Evolutionary conservation across 163 green algal genomes (phyloP), one percentile per base, ranked within the genome.

Genomic region (Scenedesmus sp.): DNA sequence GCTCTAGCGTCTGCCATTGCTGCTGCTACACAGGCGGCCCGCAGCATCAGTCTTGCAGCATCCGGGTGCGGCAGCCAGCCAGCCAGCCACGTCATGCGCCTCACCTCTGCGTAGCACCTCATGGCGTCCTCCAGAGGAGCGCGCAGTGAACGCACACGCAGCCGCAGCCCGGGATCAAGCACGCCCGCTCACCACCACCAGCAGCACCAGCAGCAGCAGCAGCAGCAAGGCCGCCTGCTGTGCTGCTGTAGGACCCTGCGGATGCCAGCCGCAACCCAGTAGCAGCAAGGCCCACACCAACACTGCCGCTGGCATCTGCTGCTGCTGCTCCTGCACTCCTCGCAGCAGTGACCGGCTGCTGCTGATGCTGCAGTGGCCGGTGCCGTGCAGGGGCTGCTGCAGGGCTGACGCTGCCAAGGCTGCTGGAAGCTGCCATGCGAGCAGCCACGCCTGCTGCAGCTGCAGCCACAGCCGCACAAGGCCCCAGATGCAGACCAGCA

Each of bases 51-150:
- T n/a, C 68, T 26, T 40, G 70, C 70, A 20, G n/a, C 70, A 3
- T 10, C n/a, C 7, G 33, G 12, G 26, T 20, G n/a, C n/a, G 43
- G 6, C 81, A 46, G 72, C 72, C 13, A 10, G 10, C 3, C 35
- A 49, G 0, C 33, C 72, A 18, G 35, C 18, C 12, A 7, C 15
- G 33, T 20, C 10, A n/a, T n/a, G n/a, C 10, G 26, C 2, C 49
- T 73, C 22, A 87, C 82, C 51, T 87, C 51, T 46, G 82, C 35
- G 40, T 78, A 78, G 35, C 82, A 76, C n/a, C 51, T 7, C 82
- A 87, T 87, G 35, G 82, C 82, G 26, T 87, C 82, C 56, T 87
- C 82, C 35, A 87, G 33, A 13, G 82, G 82, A 9, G 53, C 82
- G 30, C 51, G 68, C 33, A 87, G 24, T 10, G 82, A 65, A 12